These are phyloP conservation scores for Deinandra increscens DNA, from an alignment of 129 eudicot genomes.

Conservation along the genomic window DNA sequence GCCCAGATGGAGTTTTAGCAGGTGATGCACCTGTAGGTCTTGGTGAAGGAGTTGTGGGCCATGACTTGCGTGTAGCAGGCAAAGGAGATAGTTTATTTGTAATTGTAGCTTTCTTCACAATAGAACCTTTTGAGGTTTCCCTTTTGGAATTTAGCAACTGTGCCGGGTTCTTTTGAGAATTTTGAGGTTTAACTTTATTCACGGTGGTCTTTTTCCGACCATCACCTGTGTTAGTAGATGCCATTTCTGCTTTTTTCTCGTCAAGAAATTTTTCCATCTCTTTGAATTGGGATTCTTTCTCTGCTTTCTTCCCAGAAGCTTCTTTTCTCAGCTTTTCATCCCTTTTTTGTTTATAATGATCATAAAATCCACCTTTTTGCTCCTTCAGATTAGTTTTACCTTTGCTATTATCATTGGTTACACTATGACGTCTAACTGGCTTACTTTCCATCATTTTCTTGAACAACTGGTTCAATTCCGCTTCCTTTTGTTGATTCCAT, in stretches of 20 bases:
- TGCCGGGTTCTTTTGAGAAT: constrained; percentile 40
- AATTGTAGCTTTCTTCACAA: constrained; percentile 51
- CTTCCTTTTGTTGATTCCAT: constrained; percentile 93
- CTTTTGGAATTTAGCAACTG: constrained; percentile 44
- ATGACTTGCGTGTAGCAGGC: constrained; percentile 88
- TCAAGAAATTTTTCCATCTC: constrained; percentile 51
- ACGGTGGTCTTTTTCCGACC: constrained; percentile 32
- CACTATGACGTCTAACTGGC: constrained; percentile 51
- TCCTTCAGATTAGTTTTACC: constrained; percentile 37
- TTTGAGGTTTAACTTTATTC: constrained; percentile 46
- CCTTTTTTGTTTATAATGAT: constrained; percentile 70
- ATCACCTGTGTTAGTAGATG: constrained; percentile 46
- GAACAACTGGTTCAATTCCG: constrained; percentile 79
- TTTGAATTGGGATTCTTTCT: constrained; percentile 56
- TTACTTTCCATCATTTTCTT: constrained; percentile 80
- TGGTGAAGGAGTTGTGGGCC: constrained; percentile 82
- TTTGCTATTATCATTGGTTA: constrained; percentile 38
- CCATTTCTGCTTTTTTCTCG: constrained; percentile 61
- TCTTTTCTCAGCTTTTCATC: constrained; percentile 66
- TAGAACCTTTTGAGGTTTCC: constrained; percentile 44
- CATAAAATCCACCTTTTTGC: constrained; percentile 68
- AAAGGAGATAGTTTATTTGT: constrained; percentile 51
- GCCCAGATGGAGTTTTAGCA: constrained; percentile 47
- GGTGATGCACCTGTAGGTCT: constrained; percentile 52
- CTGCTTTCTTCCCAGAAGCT: constrained; percentile 58